A percentile compares a stretch with the other conserved stretches of the same genome.
Evolutionary conservation across 495 filamentous ascomycete species (phyloP).

Genomic region (Penicillium antarcticum): DNA sequence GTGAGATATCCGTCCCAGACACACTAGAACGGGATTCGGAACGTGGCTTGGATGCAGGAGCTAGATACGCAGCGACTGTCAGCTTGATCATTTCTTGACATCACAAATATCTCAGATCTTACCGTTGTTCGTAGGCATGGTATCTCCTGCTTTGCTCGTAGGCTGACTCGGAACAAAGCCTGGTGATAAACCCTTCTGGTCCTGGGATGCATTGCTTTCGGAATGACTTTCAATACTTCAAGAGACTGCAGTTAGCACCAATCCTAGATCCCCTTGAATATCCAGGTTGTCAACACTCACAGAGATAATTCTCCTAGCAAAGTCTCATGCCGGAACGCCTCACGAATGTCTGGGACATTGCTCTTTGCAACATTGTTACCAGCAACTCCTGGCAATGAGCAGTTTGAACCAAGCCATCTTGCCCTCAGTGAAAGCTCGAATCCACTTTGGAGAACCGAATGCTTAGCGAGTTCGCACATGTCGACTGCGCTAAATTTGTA

Average conservation of each 20-base stretch:
- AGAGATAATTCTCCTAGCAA: conserved; percentile 75
- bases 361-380: conserved; percentile 93
- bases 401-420: conserved; percentile 80
- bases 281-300: conserved; percentile 50
- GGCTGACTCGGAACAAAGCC: conserved; percentile 15
- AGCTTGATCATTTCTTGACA: no score
- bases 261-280: neutral
- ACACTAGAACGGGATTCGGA: neutral
- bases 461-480: conserved; percentile 97
- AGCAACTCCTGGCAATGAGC: conserved; percentile 64
- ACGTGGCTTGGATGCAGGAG: neutral
- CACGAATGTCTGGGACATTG: conserved; percentile 90
- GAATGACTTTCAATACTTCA: conserved; percentile 34
- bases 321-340: conserved; percentile 84
- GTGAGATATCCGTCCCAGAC: neutral
- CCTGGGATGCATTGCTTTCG: conserved; percentile 10
- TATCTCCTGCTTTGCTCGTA: conserved; percentile 3
- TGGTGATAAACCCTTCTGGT: conserved; percentile 12
- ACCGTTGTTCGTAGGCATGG: neutral
- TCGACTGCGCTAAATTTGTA: conserved; percentile 96
- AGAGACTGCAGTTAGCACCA: neutral
- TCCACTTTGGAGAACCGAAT: conserved; percentile 90
- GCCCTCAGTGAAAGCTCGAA: conserved; percentile 87
- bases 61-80: no score
- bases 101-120: neutral